Evolutionary conservation across 306 rosid species (phyloP).

Genomic region (Bauhinia variegata): DNA sequence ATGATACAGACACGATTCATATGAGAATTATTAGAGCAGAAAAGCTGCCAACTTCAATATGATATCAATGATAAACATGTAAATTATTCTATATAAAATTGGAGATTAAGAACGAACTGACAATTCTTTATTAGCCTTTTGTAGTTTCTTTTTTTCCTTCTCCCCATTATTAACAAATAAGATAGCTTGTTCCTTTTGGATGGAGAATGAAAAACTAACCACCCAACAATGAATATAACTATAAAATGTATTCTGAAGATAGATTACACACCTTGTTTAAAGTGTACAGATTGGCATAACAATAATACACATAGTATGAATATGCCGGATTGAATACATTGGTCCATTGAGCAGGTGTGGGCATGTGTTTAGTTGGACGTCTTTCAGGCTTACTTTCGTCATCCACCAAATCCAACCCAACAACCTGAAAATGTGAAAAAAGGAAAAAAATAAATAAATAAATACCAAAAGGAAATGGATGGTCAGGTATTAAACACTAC

Average conservation of each 20-base stretch:
- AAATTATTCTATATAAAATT: not conserved
- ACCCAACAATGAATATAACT: conserved; percentile 4
- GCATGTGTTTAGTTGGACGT: conserved; percentile 96
- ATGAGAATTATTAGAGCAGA: not conserved
- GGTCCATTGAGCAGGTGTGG: conserved; percentile 95
- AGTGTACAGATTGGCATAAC: conserved; percentile 92
- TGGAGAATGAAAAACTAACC: not conserved
- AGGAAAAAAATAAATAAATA: no score
- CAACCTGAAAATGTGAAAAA: conserved; percentile 56
- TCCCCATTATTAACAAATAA: not conserved
- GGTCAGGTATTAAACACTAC: conserved; percentile 16
- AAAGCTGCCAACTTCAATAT: conserved; percentile 10
- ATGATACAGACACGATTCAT: not conserved
- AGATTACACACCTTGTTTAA: conserved; percentile 76
- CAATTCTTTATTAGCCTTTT: not conserved
- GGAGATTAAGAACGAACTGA: not conserved
- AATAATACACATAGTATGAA: conserved; percentile 92
- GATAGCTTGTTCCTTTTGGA: not conserved
- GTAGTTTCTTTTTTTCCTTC: conserved; percentile 10
- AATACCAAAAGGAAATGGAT: no score
- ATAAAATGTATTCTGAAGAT: conserved; percentile 12
- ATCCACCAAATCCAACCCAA: conserved; percentile 86
- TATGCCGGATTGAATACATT: conserved; percentile 94
- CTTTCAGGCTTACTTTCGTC: conserved; percentile 88
- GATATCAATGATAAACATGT: conserved; percentile 12